phyloP scores from a whole-genome alignment of 164 flowering plant species.

The Piper longum region DNA sequence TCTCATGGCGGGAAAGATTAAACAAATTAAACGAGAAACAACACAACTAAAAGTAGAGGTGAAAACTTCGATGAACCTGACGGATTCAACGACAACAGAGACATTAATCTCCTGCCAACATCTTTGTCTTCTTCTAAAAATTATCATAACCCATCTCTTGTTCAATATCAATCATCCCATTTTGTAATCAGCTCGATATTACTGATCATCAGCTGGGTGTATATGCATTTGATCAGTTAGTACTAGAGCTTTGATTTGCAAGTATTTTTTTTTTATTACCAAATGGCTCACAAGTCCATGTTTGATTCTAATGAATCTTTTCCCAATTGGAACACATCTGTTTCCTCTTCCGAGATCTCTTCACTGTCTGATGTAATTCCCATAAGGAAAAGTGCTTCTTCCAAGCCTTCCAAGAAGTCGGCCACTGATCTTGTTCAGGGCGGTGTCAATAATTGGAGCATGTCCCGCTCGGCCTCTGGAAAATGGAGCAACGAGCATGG shows the following conservation, averaged over 20 bases:
- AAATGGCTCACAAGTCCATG: slow-evolving; percentile 5
- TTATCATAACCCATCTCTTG: too few relatives aligned
- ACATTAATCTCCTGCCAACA: background rate
- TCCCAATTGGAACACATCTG: slow-evolving; percentile 6
- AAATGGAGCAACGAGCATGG: slow-evolving; percentile 5
- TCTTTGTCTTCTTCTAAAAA: too few relatives aligned
- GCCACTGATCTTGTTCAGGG: slow-evolving; percentile 11
- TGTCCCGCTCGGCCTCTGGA: slow-evolving; percentile 5
- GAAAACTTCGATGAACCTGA: background rate
- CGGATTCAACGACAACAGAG: background rate
- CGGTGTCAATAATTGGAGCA: slow-evolving; percentile 3
- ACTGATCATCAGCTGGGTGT: background rate
- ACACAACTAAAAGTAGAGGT: background rate
- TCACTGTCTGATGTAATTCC: slow-evolving; percentile 6
- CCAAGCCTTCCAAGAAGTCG: slow-evolving; percentile 11
- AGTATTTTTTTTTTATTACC: slow-evolving; percentile 9
- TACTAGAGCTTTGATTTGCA: slow-evolving; percentile 22
- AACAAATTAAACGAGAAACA: background rate
- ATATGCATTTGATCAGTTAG: too few relatives aligned
- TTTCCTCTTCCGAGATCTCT: slow-evolving; percentile 19
- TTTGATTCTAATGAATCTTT: slow-evolving; percentile 10
- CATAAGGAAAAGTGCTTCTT: slow-evolving; percentile 5
- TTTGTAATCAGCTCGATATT: too few relatives aligned
- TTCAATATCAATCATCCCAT: too few relatives aligned
- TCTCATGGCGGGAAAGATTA: background rate